Percentiles rank a stretch among this genome's conserved stretches.
These are phyloP conservation scores for Wickerhamomyces sp. DNA, from an alignment of 1,139 yeast genomes.

Conservation along the genomic window DNA sequence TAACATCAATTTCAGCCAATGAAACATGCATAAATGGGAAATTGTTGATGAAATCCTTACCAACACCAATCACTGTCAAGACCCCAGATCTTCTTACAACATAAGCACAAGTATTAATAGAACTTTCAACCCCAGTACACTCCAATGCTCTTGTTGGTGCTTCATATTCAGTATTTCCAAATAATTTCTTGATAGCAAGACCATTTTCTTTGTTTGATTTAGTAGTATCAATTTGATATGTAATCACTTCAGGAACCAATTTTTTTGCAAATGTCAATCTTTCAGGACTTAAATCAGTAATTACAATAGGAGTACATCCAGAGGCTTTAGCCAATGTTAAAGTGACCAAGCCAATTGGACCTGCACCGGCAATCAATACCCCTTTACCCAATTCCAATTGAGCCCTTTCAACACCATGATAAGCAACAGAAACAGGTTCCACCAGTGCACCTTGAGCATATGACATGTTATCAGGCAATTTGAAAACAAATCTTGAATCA, in stretches of 20 bases:
- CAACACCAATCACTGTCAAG: conserved; percentile 34
- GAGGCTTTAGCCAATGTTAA: conserved; percentile 76
- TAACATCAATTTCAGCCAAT: conserved; percentile 34
- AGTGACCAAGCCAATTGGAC: conserved; percentile 81
- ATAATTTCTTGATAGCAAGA: conserved; percentile 26
- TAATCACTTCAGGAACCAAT: conserved; percentile 28
- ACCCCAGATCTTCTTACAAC: conserved; percentile 33
- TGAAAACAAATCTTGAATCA: conserved; percentile 73
- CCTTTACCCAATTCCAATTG: conserved; percentile 63
- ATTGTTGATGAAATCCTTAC: conserved; percentile 30
- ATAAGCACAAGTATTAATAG: conserved; percentile 45
- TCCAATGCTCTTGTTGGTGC: conserved; percentile 46
- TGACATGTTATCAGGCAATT: conserved; percentile 68
- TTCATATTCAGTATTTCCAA: conserved; percentile 24
- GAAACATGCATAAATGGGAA: conserved; percentile 39
- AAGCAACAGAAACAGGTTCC: conserved; percentile 83
- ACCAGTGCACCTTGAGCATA: conserved; percentile 83
- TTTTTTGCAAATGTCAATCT: conserved; percentile 25
- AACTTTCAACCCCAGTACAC: conserved; percentile 67
- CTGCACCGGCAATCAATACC: conserved; percentile 82
- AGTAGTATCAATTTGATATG: conserved; percentile 28
- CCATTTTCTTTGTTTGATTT: conserved; percentile 27
- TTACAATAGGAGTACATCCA: conserved; percentile 60
- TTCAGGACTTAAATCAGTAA: conserved; percentile 23
- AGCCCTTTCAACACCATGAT: conserved; percentile 71